Evolutionary conservation across 2,329 filamentous ascomycete species (phyloP).

Genomic region (Epichloe sibirici): DNA sequence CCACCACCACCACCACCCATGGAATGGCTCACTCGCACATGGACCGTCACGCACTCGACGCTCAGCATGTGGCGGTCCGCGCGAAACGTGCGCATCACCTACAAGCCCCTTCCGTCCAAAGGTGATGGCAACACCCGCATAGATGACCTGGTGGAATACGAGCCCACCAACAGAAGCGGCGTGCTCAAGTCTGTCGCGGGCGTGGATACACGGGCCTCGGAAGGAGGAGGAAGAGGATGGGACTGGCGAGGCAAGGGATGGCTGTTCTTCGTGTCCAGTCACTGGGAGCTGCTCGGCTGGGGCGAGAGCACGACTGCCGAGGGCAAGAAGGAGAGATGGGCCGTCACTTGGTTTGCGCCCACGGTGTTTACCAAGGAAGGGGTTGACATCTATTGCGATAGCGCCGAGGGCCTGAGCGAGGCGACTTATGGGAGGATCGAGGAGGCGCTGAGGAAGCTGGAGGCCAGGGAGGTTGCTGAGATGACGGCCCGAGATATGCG

Average conservation of each 20-base stretch:
- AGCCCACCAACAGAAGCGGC: slow-evolving; percentile 34
- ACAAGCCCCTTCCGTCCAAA: slow-evolving; percentile 39
- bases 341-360: slow-evolving; percentile 73
- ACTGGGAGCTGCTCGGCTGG: slow-evolving; percentile 76
- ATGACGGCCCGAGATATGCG: slow-evolving; percentile 37
- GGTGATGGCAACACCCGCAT: slow-evolving; percentile 34
- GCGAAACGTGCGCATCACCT: slow-evolving; percentile 71
- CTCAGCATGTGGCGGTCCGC: slow-evolving; percentile 70
- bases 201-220: slow-evolving; percentile 38
- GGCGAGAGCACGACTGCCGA: slow-evolving; percentile 39
- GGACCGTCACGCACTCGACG: slow-evolving; percentile 65
- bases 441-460: slow-evolving; percentile 31
- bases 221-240: slow-evolving; percentile 32
- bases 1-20: slow-evolving; percentile 40
- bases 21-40: slow-evolving; percentile 52
- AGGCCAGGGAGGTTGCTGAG: slow-evolving; percentile 41
- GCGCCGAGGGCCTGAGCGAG: slow-evolving; percentile 44
- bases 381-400: slow-evolving; percentile 63
- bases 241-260: slow-evolving; percentile 69
- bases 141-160: slow-evolving; percentile 64
- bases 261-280: slow-evolving; percentile 57
- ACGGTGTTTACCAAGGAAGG: slow-evolving; percentile 76
- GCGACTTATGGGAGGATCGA: slow-evolving; percentile 45
- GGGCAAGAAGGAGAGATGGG: slow-evolving; percentile 47
- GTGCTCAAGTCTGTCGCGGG: slow-evolving; percentile 51